Conservation (phyloP, 139 green algal genomes). For the Axilococcus clingmanii region DNA sequence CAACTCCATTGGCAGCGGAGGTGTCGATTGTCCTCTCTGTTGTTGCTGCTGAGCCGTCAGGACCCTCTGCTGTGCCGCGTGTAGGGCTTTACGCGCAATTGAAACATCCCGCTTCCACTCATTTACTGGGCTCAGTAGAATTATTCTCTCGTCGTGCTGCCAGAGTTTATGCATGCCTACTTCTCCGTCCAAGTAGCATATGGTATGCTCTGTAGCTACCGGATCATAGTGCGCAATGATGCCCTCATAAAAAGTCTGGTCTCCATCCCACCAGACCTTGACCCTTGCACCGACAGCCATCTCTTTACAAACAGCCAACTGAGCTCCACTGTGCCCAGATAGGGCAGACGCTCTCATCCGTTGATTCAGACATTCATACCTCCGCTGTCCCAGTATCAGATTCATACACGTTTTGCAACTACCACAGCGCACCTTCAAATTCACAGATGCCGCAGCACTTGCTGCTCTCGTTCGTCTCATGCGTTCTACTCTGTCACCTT, state of each 20-base stretch:
- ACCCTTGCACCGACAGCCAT: constrained; percentile 53
- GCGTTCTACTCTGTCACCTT: constrained; percentile 10
- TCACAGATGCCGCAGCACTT: constrained; percentile 23
- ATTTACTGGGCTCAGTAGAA: constrained; percentile 8
- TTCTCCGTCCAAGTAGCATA: constrained; percentile 71
- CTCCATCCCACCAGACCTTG: constrained; percentile 49
- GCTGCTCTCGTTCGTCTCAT: constrained; percentile 35
- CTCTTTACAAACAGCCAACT: constrained; percentile 50
- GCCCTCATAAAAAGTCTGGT: constrained; percentile 33
- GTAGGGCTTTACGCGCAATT: neutral
- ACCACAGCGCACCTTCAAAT: constrained; percentile 38
- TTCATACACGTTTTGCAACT: constrained; percentile 45
- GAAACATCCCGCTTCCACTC: constrained; percentile 7
- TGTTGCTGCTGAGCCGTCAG: neutral
- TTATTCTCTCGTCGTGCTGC: constrained; percentile 35
- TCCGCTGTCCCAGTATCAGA: constrained; percentile 15
- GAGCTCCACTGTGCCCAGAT: constrained; percentile 38
- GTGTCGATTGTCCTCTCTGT: neutral
- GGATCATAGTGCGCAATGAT: constrained; percentile 27
- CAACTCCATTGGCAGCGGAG: neutral
- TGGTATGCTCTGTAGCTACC: constrained; percentile 57
- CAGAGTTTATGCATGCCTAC: constrained; percentile 33
- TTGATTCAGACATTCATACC: constrained; percentile 56
- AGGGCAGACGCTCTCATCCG: constrained; percentile 56
- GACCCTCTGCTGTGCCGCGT: neutral